Base-by-base conservation (phyloP, 164 flowering plant species). In the Tinospora cordifolia region DNA sequence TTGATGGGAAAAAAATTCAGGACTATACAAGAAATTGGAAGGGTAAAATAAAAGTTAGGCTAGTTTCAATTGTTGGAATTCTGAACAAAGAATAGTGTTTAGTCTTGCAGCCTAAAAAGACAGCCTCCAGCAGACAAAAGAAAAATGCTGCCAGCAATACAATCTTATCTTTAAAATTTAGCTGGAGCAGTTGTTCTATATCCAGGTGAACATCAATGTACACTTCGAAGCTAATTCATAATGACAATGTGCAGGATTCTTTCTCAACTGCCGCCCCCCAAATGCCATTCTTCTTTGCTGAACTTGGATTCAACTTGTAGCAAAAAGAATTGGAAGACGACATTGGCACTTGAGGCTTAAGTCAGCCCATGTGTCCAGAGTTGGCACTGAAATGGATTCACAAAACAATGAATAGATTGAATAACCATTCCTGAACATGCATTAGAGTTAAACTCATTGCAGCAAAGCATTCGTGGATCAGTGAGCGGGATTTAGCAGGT, bases 1-100 rank as follows among this genome's bases (percentile, higher is more conserved):
- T 78, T 51, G 71, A 21, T 72, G 74, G 67, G 66, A 72, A 64
- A 63, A 72, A 62, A 69, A 69, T 62, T 46, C 58, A 64, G 27
- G 59, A 68, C 87, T 87, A 89, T 87, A 87, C 91, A 85, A 70
- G 38, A 22, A 40, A 57, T 19, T 51, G 34, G 34, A 27, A 68
- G 65, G 27, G 60, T 46, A 46, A 77, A 25, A 62, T 62, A 67
- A 71, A 60, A 30, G 57, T 36, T 22, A 38, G 38, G 19, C 57
- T 22, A 66, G 62, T 62, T 70, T 75, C 78, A 69, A 58, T 70
- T 79, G 46, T 58, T 62, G 67, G 75, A 34, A 67, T 62, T 75
- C 79, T 15, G 8, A 72, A 74, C 47, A 73, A 79, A 77, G 69
- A 79, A 70, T 47, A 60, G 74, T 79, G 79, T 44, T 66, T 34